Evolutionary conservation across 208 protist genomes (phyloP).

Genomic region (Vickermania spadyakhi): DNA sequence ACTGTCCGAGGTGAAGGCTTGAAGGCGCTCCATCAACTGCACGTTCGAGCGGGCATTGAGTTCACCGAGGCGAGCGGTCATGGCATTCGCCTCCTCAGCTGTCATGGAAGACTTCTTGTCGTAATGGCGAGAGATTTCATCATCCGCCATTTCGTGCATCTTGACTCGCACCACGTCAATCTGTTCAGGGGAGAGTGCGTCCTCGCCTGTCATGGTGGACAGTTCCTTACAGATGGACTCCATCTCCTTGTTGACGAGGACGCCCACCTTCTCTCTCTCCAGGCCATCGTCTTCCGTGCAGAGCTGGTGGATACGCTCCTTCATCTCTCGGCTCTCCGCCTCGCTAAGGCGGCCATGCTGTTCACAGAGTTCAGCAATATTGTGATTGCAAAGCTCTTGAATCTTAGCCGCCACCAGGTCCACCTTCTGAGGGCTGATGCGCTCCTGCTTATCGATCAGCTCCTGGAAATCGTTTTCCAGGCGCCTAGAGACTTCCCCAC

Average conservation of each 20-base stretch:
- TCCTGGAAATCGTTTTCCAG: background rate
- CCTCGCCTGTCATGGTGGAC: background rate
- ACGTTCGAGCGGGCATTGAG: background rate
- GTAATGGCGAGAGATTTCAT: background rate
- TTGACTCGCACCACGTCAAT: background rate
- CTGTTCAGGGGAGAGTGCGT: background rate
- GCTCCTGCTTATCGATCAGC: background rate
- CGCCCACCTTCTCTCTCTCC: background rate
- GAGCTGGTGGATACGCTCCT: background rate
- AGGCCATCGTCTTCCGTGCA: background rate
- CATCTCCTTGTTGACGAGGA: background rate
- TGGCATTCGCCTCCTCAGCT: background rate
- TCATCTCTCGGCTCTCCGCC: background rate
- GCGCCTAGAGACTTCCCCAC: background rate
- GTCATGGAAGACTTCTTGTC: conserved; percentile 1
- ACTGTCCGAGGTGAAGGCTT: background rate
- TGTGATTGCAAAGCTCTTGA: background rate
- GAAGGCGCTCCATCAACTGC: background rate
- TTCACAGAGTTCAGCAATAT: background rate
- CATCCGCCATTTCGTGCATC: background rate
- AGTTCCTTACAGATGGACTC: background rate
- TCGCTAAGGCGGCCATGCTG: background rate
- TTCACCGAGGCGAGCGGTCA: background rate
- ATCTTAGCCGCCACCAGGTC: background rate
- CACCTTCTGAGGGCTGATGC: conserved; percentile 1